These are phyloP conservation scores for Aspergillus mulundensis DNA, from an alignment of 495 filamentous ascomycete species.

Conservation along the genomic window DNA sequence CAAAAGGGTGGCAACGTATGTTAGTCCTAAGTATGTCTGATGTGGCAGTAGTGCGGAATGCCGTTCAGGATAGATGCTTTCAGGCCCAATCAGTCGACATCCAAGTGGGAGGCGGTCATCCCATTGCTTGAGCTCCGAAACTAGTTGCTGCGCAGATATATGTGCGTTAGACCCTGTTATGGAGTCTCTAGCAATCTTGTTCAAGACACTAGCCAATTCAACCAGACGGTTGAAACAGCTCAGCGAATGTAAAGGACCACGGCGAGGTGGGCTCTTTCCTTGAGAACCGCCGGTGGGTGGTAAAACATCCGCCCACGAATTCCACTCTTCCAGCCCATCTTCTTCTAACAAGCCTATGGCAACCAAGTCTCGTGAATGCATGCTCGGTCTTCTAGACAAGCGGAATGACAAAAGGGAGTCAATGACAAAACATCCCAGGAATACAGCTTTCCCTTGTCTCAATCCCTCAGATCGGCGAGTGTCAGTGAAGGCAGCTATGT, in stretches of 20 bases:
- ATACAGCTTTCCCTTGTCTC: constrained; percentile 46
- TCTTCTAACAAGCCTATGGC: constrained; percentile 49
- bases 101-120: constrained; percentile 39
- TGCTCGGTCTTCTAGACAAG: constrained; percentile 48
- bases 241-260: constrained; percentile 52
- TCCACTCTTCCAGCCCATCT: constrained; percentile 70
- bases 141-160: constrained; percentile 37
- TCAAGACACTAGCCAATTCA: constrained; percentile 46
- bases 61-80: constrained; percentile 42
- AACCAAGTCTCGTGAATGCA: constrained; percentile 46
- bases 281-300: constrained; percentile 32
- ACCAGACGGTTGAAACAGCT: constrained; percentile 60
- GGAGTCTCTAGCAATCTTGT: constrained; percentile 37
- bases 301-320: constrained; percentile 59
- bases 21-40: constrained; percentile 44
- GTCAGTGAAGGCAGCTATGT: constrained; percentile 30
- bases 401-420: constrained; percentile 61
- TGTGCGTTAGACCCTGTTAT: constrained; percentile 30
- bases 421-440: constrained; percentile 61
- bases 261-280: constrained; percentile 35
- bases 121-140: constrained; percentile 39
- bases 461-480: constrained; percentile 36
- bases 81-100: constrained; percentile 40
- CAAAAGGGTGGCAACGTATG: constrained; percentile 44
- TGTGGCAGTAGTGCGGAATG: constrained; percentile 45